Base-by-base conservation (phyloP, 1,284 basidiomycete genomes). In the Cerrena zonata region DNA sequence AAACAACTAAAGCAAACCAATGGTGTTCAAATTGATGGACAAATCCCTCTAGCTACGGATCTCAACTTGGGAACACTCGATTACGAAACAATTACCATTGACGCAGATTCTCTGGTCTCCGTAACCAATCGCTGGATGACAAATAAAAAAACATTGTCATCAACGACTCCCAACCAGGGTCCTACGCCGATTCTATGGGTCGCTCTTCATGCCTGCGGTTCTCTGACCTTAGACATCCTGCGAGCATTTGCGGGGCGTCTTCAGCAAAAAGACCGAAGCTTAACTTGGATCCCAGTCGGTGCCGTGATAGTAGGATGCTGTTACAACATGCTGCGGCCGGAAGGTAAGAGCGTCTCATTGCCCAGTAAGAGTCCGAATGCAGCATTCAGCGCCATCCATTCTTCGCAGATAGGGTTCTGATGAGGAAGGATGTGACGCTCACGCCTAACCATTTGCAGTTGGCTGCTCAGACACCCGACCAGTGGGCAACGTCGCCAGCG, bases 131-230 rank as follows among this genome's bases (percentile, higher is more conserved):
- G 72, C 38, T 79, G 77, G 77, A 57, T 53, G 13, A n/a, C n/a
- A n/a, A n/a, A n/a, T n/a, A 25, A 30, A 46, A 40, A 55, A 34
- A 51, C 53, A 10, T 26, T 26, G 13, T 15, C 23, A 18, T 21
- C 24, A 38, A 7, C 7, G 7, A 11, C 24, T 44, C 12, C 12
- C 47, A 21, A 46, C 3, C 19, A 23, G 7, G 13, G 22, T 5
- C 66, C 69, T 2, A 57, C 69, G 5, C 79, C 79, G 2, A 72
- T 86, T 3, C 64, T 84, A 26, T 68, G 87, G 45, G 76, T 86
- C 25, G 85, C 80, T 11, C 70, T 88, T 41, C 85, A 88, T 56
- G 81, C 73, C 4, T 76, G 71, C 51, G 77, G 77, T 3, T 75
- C 76, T 2, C 66, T 79, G 13, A 76, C 75, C 1, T 63, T 72